Conservation (phyloP, 441 rosid species). For the Brassica hybrid region DNA sequence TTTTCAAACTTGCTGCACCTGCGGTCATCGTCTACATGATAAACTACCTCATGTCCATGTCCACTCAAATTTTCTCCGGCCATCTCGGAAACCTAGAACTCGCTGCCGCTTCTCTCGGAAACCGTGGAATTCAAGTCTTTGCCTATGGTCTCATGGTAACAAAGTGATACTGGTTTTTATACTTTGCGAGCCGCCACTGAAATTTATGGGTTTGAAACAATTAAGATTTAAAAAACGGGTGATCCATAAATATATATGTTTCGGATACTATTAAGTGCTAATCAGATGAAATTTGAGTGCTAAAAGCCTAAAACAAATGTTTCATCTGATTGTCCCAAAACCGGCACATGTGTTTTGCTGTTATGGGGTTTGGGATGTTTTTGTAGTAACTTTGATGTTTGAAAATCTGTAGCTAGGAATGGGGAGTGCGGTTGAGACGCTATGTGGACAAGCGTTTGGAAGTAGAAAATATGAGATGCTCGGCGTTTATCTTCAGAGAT, state of each 20-base stretch:
- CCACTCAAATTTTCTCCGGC: conserved; percentile 70
- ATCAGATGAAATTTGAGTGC: neutral
- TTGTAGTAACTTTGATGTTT: neutral
- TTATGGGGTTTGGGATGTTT: neutral
- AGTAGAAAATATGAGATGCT: conserved; percentile 56
- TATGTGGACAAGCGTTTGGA: conserved; percentile 71
- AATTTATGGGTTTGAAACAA: neutral
- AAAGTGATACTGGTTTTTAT: neutral
- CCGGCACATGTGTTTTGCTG: neutral
- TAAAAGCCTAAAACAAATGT: too few species aligned
- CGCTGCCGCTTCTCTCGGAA: conserved; percentile 69
- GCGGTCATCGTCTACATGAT: conserved; percentile 67
- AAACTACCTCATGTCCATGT: conserved; percentile 72
- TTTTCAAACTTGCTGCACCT: conserved; percentile 59
- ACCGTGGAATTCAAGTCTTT: conserved; percentile 67
- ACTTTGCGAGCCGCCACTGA: neutral
- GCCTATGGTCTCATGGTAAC: conserved; percentile 70
- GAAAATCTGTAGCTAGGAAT: conserved; percentile 53
- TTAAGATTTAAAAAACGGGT: neutral
- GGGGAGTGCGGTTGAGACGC: conserved; percentile 72
- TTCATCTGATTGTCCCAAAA: neutral
- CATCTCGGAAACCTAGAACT: conserved; percentile 74
- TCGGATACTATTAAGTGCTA: neutral
- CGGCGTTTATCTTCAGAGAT: conserved; percentile 63
- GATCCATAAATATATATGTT: neutral